Base-by-base conservation (phyloP, 768 basidiomycete genomes). In the Macrolepiota dolichaula region DNA sequence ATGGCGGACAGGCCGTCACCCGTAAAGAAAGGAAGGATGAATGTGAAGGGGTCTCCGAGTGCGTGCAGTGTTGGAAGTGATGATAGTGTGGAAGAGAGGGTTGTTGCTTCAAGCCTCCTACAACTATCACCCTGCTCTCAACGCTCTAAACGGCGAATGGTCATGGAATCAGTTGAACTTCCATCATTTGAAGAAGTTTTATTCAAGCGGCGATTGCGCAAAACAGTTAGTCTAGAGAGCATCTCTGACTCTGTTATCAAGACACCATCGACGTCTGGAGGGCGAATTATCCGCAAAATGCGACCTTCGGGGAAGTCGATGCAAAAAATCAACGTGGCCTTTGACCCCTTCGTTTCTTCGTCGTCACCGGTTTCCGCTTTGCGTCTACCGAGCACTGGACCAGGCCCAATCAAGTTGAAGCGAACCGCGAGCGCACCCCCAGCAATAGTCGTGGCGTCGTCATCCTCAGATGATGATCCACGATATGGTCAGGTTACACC, bases 381-480 rank as follows among this genome's bases (percentile, higher is more conserved):
- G 22, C 52, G 44, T 46, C 44, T 47, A 24, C 32, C 42, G 2
- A 54, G 10, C 6, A 44, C 22, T 17, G 17, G 46, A 15, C 29
- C 29, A 32, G 19, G 13, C 17, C 9, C 46, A 15, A 19, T 32
- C 13, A 47, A 55, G 44, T 61, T 15, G 65, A 64, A 22, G 54
- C 55, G 47, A 62, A 67, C 35, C 38, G 50, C 51, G 51, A 62
- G 59, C 24, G 56, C 58, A n/a, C 53, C 52, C 2, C 29, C 29
- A 32, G 29, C 29, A 11, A 17, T 38, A 17, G 49, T 19, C 38
- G 4, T 29, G 24, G 35, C 32, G 2, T 47, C 58, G 55, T 68
- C 75, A 12, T 84, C 85, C 2, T 89, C 88, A 2, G 88, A 90
- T 65, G 87, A 91, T 60, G 86, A 89, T 63, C 81, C 79, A 0